A percentile compares a stretch with the other conserved stretches of the same genome.
Evolutionary conservation across 1,284 basidiomycete species (phyloP).

Genomic region (Vanrija sp.): DNA sequence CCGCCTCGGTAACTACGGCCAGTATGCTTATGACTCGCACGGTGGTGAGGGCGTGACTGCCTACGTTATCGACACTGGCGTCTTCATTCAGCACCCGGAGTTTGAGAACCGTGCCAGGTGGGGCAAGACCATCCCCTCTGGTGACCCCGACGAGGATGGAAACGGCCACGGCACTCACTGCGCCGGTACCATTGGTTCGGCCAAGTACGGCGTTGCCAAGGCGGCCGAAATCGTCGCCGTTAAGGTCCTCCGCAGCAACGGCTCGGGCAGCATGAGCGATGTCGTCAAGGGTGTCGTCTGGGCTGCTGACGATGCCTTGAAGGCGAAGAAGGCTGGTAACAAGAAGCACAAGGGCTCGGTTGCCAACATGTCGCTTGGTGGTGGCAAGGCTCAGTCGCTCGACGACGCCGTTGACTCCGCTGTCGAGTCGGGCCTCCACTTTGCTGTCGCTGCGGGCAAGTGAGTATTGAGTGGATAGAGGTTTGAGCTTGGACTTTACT

Average conservation of each 20-base stretch:
- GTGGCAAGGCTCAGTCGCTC: conserved; percentile 84
- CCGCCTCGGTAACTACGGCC: conserved; percentile 76
- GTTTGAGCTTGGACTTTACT: conserved; percentile 14
- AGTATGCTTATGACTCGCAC: conserved; percentile 69
- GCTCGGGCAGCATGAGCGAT: conserved; percentile 93
- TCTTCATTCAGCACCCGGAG: conserved; percentile 81
- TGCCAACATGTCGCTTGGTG: conserved; percentile 96
- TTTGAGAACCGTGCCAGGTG: conserved; percentile 81
- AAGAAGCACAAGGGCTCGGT: conserved; percentile 89
- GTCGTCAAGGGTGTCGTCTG: conserved; percentile 82
- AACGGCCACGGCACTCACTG: conserved; percentile 72
- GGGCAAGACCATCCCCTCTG: conserved; percentile 76
- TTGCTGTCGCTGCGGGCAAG: conserved; percentile 87
- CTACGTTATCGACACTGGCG: conserved; percentile 58
- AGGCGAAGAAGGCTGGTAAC: conserved; percentile 57
- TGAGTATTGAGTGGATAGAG: conserved; percentile 14
- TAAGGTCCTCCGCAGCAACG: conserved; percentile 92
- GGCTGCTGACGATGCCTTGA: conserved; percentile 65
- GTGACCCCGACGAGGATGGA: conserved; percentile 70
- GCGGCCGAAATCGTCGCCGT: conserved; percentile 84
- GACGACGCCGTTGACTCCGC: conserved; percentile 83
- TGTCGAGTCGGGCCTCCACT: conserved; percentile 80
- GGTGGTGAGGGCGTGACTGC: conserved; percentile 92
- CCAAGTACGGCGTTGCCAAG: conserved; percentile 91
- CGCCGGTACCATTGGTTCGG: conserved; percentile 74